Evolutionary conservation across 495 filamentous ascomycete species (phyloP).

Genomic region (Podospora fimiseda): DNA sequence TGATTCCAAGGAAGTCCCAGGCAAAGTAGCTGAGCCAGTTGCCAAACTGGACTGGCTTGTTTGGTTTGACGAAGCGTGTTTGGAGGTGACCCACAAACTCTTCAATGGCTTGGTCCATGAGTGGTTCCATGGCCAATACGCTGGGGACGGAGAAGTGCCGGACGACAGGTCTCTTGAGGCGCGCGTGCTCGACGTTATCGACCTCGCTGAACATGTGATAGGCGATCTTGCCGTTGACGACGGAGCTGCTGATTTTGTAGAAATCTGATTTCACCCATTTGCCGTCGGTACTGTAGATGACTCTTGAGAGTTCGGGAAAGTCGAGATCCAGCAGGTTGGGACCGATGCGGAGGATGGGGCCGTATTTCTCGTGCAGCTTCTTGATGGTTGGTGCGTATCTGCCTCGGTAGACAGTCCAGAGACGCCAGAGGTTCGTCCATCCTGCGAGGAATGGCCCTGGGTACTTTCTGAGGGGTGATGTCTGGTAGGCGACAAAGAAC

Average conservation of each 20-base stretch:
- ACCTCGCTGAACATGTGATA: conserved; percentile 33
- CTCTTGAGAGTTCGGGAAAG: conserved; percentile 18
- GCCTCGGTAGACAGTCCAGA: conserved; percentile 20
- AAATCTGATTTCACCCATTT: conserved; percentile 33
- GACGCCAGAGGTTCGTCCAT: conserved; percentile 28
- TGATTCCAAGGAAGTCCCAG: conserved; percentile 41
- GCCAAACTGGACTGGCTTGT: conserved; percentile 16
- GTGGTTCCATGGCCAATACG: conserved; percentile 29
- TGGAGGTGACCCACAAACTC: conserved; percentile 25
- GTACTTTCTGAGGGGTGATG: conserved; percentile 25
- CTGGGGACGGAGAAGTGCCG: conserved; percentile 31
- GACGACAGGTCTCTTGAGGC: conserved; percentile 31
- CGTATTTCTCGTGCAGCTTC: conserved; percentile 32
- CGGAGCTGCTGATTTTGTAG: conserved; percentile 32
- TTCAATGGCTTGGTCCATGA: conserved; percentile 29
- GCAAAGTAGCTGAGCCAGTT: conserved; percentile 27
- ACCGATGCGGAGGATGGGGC: conserved; percentile 31
- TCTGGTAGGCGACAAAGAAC: conserved; percentile 21
- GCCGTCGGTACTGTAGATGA: conserved; percentile 21
- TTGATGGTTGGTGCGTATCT: conserved; percentile 23
- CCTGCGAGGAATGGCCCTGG: conserved; percentile 28
- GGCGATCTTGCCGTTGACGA: conserved; percentile 32
- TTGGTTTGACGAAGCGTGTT: conserved; percentile 17
- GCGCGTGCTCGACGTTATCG: conserved; percentile 28
- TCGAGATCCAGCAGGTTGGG: conserved; percentile 32